Evolutionary conservation across 805 yeast species (phyloP), one percentile per base, ranked within the genome.

Genomic region (Torulaspora maleeae): DNA sequence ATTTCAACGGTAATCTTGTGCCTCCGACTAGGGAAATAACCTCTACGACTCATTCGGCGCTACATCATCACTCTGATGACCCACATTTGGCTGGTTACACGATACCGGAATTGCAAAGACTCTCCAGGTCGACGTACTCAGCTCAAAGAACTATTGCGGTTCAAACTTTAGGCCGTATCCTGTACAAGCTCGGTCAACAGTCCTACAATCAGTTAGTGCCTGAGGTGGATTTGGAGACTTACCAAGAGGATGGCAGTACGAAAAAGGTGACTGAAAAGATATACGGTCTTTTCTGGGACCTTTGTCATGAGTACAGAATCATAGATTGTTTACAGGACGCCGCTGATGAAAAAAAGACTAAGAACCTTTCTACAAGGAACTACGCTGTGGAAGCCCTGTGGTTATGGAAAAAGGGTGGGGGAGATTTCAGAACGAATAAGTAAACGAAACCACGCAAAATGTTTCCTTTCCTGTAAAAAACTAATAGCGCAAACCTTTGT

Each of bases 1-100:
- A 91, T 59, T 89, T 93, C 65, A 72, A 79, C 41, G 99, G 97
- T 9, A 73, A 86, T 54, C 63, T 93, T 48, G 72, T 93, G 3
- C 72, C 81, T 5, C 83, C 84, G 5, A 64, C 72, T 0, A 72
- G 79, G 40, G 70, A 79, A 25, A 63, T 68, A 12, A 47, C 67
- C 1, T 64, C 78, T 5, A 79, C 84, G 2, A 73, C 82, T 0
- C 69, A 73, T 32, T 60, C 76, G 32, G 99, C 96, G 0, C 74
- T 93, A 20, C 96, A 88, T 58, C 98, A 93, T 62, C 99, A 93
- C 64, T 76, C 96, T 0, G 87, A 83, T 9, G 80, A 83, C 38
- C 96, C 98, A 0, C 80, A 82, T 36, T 71, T 90, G 42, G 95
- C 98, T 0, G 99, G 99, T 0, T 93, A 93, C 63, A 90, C 97